Base-by-base conservation (phyloP, 2,329 filamentous ascomycete genomes). In the Talaromyces rugulosus region DNA sequence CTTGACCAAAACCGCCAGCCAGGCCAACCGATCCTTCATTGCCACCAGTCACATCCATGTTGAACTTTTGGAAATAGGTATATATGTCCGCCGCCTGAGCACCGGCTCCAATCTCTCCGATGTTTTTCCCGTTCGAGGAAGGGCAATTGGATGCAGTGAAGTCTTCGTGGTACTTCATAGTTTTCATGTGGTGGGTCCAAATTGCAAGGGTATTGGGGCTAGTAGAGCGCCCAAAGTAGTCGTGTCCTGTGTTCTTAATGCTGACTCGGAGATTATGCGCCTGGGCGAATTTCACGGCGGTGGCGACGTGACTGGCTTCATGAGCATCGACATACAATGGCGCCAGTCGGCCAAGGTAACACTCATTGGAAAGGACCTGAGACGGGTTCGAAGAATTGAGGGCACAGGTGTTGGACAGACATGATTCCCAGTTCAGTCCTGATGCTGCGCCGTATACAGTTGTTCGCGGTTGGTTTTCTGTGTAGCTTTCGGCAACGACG, bases 1-100 rank as follows among this genome's bases (percentile, higher is more conserved):
- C 85, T 68, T 86, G 83, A 5, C 77, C 80, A 66, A 83, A 89
- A 1, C 86, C 86, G 11, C 86, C 86, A 0, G 83, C 81, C 8
- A 86, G 66, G 1, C 85, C 85, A 5, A 88, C 85, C 0, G 81
- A 82, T 50, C n/a, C 33, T 42, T 42, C 33, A 18, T 40, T 56
- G 8, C 54, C 54, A 42, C 54, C 54, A 56, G 54, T 42, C 30
- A 56, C 18, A 82, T 65, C 80, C 75, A 67, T 75, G 11, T 27
- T 27, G 30, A 40, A 40, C 1, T 0, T 40, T 18, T 42, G 33
- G 34, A 42, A 40, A 28, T 31, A 42, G 18, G 18, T 42, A 23
- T 56, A 56, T 9, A 16, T 34, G 18, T 56, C 30, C 11, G 8
- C n/a, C 23, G 33, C 54, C 34, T 56, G 33, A 3, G 27, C n/a